These are phyloP conservation scores for Agaricus sinodeliciosus DNA, from an alignment of 768 basidiomycete genomes.

Conservation along the genomic window DNA sequence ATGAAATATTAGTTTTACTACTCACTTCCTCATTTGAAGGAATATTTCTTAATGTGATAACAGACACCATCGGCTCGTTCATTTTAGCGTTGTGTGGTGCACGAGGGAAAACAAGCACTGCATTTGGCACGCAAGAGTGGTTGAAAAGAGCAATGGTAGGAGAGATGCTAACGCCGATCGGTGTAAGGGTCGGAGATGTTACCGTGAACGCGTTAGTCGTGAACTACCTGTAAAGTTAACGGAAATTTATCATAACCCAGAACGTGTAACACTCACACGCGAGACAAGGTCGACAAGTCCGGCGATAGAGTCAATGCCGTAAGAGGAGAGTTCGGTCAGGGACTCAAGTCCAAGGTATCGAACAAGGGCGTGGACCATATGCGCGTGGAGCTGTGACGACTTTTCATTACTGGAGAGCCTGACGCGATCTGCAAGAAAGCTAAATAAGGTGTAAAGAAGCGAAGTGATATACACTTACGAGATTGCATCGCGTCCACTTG, in stretches of 20 bases:
- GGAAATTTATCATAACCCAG: neutral
- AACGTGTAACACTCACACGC: conserved; percentile 36
- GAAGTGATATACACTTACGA: conserved; percentile 40
- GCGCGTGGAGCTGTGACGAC: conserved; percentile 47
- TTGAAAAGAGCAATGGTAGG: conserved; percentile 78
- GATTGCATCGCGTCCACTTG: conserved; percentile 71
- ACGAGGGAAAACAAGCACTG: conserved; percentile 85
- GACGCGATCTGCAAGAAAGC: conserved; percentile 41
- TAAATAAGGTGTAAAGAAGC: neutral
- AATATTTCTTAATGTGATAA: conserved; percentile 68
- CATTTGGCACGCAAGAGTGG: conserved; percentile 86
- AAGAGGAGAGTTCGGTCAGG: conserved; percentile 51
- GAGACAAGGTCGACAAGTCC: conserved; percentile 71
- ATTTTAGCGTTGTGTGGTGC: conserved; percentile 23
- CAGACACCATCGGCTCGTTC: conserved; percentile 58
- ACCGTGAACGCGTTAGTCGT: conserved; percentile 88
- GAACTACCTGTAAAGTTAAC: conserved; percentile 45
- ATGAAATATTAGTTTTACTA: neutral
- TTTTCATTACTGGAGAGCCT: conserved; percentile 29
- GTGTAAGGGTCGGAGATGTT: conserved; percentile 67
- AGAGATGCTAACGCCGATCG: conserved; percentile 81
- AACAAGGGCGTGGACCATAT: conserved; percentile 69
- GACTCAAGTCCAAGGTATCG: conserved; percentile 60
- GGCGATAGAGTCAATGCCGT: conserved; percentile 46
- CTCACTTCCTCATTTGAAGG: conserved; percentile 62